phyloP scores from a whole-genome alignment of 306 rosid genomes.

The Chamaecrista fasciculata region DNA sequence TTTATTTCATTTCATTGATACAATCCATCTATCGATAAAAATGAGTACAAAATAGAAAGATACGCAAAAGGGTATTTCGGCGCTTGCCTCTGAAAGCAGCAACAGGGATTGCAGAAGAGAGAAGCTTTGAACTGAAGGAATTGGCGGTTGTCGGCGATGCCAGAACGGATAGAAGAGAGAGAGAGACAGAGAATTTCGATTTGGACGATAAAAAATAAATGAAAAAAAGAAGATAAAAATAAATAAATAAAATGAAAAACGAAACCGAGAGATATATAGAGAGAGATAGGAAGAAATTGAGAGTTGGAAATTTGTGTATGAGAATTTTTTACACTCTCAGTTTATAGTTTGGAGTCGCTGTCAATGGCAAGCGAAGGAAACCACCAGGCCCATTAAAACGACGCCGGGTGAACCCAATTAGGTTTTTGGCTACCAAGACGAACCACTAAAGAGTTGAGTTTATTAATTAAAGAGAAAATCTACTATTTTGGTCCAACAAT shows the following conservation, averaged over 20 bases:
- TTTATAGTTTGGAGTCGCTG: neutral
- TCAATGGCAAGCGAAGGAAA: neutral
- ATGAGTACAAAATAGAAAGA: neutral
- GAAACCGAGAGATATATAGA: neutral
- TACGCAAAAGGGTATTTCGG: neutral
- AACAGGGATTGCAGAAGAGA: neutral
- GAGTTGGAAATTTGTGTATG: neutral
- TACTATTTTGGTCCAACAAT: no score
- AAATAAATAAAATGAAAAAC: neutral
- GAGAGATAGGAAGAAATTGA: neutral
- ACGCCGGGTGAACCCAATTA: constrained; percentile 6
- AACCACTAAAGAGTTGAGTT: no score
- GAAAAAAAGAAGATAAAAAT: neutral
- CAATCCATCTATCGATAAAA: neutral
- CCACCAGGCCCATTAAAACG: neutral
- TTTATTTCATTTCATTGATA: neutral
- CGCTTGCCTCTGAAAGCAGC: neutral
- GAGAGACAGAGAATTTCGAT: neutral
- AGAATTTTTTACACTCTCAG: constrained; percentile 10
- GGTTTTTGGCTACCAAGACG: no score
- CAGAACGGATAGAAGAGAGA: constrained; percentile 2
- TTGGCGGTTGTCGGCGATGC: constrained; percentile 15
- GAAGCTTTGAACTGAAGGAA: neutral
- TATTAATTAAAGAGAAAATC: no score
- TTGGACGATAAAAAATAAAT: neutral